These are phyloP conservation scores for Chalaropsis thielavioides DNA, from an alignment of 2,329 filamentous ascomycete genomes.

Conservation along the genomic window DNA sequence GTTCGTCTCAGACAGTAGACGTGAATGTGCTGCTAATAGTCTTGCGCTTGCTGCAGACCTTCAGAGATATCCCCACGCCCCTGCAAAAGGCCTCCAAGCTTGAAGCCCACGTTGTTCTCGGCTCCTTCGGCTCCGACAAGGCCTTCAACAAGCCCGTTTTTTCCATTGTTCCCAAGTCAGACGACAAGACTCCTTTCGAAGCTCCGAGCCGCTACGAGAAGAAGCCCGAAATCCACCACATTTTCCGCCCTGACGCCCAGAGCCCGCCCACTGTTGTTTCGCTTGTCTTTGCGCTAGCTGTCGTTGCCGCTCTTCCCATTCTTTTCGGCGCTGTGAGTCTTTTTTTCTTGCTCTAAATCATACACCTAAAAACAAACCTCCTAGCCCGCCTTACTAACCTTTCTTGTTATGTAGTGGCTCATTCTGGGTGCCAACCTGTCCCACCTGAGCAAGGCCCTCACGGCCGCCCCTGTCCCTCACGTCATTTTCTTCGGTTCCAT, in stretches of 20 bases:
- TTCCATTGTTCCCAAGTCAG: conserved; percentile 50
- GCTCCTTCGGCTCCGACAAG: conserved; percentile 63
- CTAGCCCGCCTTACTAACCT: background rate
- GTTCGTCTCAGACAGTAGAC: background rate
- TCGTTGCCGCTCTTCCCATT: conserved; percentile 58
- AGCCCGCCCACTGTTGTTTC: conserved; percentile 72
- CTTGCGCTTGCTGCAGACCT: conserved; percentile 41
- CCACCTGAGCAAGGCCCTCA: conserved; percentile 62
- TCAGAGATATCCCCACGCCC: conserved; percentile 77
- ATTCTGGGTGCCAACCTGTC: conserved; percentile 68
- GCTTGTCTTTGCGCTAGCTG: conserved; percentile 57
- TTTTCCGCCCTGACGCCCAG: conserved; percentile 65
- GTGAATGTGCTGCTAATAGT: conserved; percentile 19
- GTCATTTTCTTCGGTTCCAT: conserved; percentile 75
- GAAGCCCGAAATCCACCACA: conserved; percentile 74
- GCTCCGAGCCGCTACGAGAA: conserved; percentile 70
- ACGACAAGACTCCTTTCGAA: conserved; percentile 49
- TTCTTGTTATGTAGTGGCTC: conserved; percentile 49
- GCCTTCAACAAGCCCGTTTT: conserved; percentile 59
- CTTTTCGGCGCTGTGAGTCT: conserved; percentile 53
- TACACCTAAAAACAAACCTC: background rate
- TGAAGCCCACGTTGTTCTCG: conserved; percentile 68
- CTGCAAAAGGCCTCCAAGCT: conserved; percentile 56
- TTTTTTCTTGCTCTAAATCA: background rate
- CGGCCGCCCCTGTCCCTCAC: conserved; percentile 66